These are phyloP conservation scores for Vigna mungo DNA, from an alignment of 306 rosid genomes.

Conservation along the genomic window DNA sequence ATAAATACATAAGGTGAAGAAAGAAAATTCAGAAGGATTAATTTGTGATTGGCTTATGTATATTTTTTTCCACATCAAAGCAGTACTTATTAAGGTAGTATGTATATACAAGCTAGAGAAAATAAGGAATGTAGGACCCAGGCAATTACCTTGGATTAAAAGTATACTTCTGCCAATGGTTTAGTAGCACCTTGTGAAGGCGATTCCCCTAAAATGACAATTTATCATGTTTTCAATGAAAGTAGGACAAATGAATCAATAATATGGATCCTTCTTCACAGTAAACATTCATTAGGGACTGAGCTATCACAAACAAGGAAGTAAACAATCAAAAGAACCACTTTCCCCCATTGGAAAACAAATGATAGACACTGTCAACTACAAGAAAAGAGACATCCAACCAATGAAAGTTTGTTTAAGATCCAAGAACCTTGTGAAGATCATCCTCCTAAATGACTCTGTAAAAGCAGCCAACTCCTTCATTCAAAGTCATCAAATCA, in stretches of 20 bases:
- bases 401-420: slow-evolving; percentile 12
- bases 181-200: slow-evolving; percentile 85
- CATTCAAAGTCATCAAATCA: slow-evolving; percentile 29
- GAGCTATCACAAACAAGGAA: slow-evolving; percentile 20
- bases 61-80: slow-evolving; percentile 16
- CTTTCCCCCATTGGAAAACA: background rate
- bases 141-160: slow-evolving; percentile 91
- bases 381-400: background rate
- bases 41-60: slow-evolving; percentile 9
- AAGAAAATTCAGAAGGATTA: slow-evolving; percentile 27
- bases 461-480: slow-evolving; percentile 34
- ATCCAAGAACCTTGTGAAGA: background rate
- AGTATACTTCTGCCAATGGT: slow-evolving; percentile 94
- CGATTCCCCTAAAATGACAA: slow-evolving; percentile 78
- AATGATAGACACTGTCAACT: background rate
- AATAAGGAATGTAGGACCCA: slow-evolving; percentile 41
- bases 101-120: slow-evolving; percentile 14
- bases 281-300: slow-evolving; percentile 23
- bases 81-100: background rate
- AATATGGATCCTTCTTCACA: background rate
- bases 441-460: background rate
- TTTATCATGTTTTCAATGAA: slow-evolving; percentile 36
- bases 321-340: background rate
- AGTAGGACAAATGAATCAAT: background rate
- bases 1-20: background rate